Percentiles rank a stretch among this genome's conserved stretches.
These are phyloP conservation scores for Solanum lycopersicoides DNA, from an alignment of 257 asterid genomes.

Conservation along the genomic window DNA sequence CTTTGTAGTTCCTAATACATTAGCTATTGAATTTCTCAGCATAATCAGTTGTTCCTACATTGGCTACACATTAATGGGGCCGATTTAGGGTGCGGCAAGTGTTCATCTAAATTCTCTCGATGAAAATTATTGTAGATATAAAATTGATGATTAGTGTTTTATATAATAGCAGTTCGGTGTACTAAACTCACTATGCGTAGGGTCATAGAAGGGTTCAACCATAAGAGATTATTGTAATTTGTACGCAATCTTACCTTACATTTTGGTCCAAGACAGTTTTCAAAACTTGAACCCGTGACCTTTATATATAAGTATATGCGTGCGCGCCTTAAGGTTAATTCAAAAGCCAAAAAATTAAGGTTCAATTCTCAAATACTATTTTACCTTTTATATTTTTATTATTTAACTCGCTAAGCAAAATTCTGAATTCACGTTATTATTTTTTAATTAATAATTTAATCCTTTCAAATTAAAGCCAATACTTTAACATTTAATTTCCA, in stretches of 20 bases:
- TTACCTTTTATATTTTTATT: no score
- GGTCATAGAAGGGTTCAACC: fast-evolving
- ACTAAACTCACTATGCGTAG: no score
- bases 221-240: no score
- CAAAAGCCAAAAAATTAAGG: no score
- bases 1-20: not conserved
- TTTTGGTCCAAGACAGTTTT: fast-evolving
- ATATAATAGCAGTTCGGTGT: no score
- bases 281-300: no score
- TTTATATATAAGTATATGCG: no score
- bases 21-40: not conserved
- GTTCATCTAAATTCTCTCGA: not conserved
- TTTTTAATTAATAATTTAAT: no score
- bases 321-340: no score
- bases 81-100: not conserved
- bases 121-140: no score
- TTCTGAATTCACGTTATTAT: no score
- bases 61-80: not conserved
- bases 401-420: not conserved
- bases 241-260: fast-evolving
- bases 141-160: not conserved
- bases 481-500: not conserved
- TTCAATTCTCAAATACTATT: not conserved
- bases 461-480: not conserved
- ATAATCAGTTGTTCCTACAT: not conserved